Evolutionary conservation across 2,329 filamentous ascomycete species (phyloP).

Genomic region (Cladophialophora exuberans): DNA sequence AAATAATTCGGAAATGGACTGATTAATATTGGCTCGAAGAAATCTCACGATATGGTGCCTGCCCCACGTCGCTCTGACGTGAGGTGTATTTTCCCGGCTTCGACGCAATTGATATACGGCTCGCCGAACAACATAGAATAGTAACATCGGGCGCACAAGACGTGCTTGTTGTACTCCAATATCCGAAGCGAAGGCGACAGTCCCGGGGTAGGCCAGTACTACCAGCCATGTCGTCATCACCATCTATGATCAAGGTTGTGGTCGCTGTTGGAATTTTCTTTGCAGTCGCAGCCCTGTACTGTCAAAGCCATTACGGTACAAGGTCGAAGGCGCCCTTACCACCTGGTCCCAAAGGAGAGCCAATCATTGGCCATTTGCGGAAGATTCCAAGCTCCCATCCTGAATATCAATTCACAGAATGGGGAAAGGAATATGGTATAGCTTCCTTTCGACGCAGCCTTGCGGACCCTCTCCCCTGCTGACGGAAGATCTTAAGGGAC

Average conservation of each 20-base stretch:
- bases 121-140: too few species aligned
- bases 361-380: slow-evolving; percentile 18
- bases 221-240: too few species aligned
- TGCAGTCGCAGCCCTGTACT: neutral
- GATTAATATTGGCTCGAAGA: too few species aligned
- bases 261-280: neutral
- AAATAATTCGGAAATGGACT: too few species aligned
- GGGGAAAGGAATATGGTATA: slow-evolving; percentile 21
- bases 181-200: too few species aligned
- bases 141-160: too few species aligned
- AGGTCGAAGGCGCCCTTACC: neutral
- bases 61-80: too few species aligned
- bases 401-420: slow-evolving; percentile 18
- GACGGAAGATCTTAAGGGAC: neutral
- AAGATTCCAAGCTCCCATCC: slow-evolving; percentile 16
- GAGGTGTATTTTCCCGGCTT: too few species aligned
- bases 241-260: neutral
- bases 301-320: neutral
- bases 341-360: neutral
- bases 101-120: too few species aligned
- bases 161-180: too few species aligned
- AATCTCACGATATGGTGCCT: too few species aligned
- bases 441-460: neutral
- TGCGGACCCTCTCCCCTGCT: neutral
- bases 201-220: too few species aligned